A percentile compares a stretch with the other conserved stretches of the same genome.
Evolutionary conservation across 2,329 filamentous ascomycete species (phyloP).

Genomic region (Paramyrothecium roridum): DNA sequence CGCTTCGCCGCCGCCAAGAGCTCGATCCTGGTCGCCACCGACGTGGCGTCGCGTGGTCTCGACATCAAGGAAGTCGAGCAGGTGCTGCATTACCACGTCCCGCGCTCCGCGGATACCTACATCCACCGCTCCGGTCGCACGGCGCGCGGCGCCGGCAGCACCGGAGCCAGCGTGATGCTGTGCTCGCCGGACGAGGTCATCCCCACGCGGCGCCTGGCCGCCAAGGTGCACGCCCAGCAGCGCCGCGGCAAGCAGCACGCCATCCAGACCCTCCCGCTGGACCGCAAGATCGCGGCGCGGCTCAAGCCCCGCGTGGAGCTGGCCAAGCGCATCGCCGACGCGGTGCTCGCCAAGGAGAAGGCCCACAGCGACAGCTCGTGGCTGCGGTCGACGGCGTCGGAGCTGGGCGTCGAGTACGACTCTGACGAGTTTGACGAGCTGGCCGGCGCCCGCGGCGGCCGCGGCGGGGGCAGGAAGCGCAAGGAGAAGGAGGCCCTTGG

Average conservation of each 20-base stretch:
- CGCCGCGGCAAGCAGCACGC: conserved; percentile 56
- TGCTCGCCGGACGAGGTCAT: conserved; percentile 89
- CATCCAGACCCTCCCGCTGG: conserved; percentile 78
- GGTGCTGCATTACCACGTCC: conserved; percentile 93
- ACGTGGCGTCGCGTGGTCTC: conserved; percentile 88
- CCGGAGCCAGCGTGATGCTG: conserved; percentile 80
- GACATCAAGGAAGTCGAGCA: conserved; percentile 89
- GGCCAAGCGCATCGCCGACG: conserved; percentile 85
- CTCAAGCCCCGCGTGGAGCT: conserved; percentile 75
- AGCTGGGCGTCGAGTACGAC: conserved; percentile 92
- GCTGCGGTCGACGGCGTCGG: conserved; percentile 80
- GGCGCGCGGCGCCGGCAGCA: conserved; percentile 69
- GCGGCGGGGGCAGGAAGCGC: conserved; percentile 70
- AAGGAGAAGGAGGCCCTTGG: conserved; percentile 69
- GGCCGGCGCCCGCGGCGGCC: conserved; percentile 62
- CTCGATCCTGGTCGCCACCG: conserved; percentile 80
- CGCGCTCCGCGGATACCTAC: conserved; percentile 86
- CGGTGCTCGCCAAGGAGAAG: conserved; percentile 82
- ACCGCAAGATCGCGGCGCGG: conserved; percentile 72
- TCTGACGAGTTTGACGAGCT: conserved; percentile 84
- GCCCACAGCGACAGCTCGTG: conserved; percentile 79
- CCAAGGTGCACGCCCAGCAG: conserved; percentile 75
- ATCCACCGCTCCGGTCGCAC: conserved; percentile 95
- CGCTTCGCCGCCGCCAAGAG: conserved; percentile 71
- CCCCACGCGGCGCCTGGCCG: conserved; percentile 77